Evolutionary conservation across 208 protist species (phyloP).

Genomic region (Tritrichomonas musculus): DNA sequence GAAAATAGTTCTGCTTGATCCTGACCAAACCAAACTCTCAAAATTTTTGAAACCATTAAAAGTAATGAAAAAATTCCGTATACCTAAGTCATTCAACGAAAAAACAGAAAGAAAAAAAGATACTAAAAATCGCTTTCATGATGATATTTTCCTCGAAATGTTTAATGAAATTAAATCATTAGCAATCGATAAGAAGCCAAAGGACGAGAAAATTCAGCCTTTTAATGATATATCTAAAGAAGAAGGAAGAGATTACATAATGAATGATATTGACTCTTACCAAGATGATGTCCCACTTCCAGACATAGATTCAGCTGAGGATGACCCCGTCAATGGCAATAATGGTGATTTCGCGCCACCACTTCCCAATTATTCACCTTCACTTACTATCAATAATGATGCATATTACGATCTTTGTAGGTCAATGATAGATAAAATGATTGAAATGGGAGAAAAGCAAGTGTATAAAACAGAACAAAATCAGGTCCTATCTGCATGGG

Average conservation of each 20-base stretch:
- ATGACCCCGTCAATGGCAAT: no score
- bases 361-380: no score
- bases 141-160: not conserved
- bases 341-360: no score
- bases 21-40: not conserved
- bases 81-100: not conserved
- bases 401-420: not conserved
- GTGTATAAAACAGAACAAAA: not conserved
- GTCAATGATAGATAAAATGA: not conserved
- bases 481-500: not conserved
- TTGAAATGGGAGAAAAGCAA: not conserved
- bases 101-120: not conserved
- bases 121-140: not conserved
- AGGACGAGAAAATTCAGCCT: not conserved
- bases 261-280: not conserved
- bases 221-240: not conserved
- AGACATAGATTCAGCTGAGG: no score
- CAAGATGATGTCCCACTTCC: not conserved
- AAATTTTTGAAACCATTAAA: not conserved
- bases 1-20: not conserved
- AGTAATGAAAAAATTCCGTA: not conserved
- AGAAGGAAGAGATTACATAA: not conserved
- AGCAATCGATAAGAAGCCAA: not conserved
- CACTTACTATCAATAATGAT: no score
- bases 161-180: not conserved